Conservation (phyloP, 768 basidiomycete genomes). For the Butyriboletus loyo region DNA sequence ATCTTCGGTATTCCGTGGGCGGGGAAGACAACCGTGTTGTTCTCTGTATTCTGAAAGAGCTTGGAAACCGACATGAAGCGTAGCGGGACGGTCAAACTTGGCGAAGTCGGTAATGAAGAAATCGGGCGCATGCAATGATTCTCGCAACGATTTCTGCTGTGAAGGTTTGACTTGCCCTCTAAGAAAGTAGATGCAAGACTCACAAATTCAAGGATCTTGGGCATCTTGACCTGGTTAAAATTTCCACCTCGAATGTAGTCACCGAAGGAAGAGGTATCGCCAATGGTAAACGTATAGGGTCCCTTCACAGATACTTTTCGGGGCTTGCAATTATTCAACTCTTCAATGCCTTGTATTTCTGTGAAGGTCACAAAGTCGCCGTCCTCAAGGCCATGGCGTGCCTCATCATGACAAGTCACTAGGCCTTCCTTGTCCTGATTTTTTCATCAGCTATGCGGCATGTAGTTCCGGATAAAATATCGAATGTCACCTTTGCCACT, state of each 20-base stretch:
- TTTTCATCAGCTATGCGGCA: not conserved
- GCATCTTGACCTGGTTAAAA: constrained; percentile 99
- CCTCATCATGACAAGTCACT: constrained; percentile 95
- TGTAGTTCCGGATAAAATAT: not conserved
- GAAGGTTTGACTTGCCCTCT: not conserved
- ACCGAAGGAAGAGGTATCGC: constrained; percentile 77
- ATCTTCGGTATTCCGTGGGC: constrained; percentile 79
- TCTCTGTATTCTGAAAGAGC: constrained; percentile 78
- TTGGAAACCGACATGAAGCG: constrained; percentile 92
- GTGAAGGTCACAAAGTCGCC: constrained; percentile 96
- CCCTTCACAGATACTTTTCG: constrained; percentile 92
- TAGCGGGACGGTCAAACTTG: constrained; percentile 90
- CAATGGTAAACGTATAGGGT: constrained; percentile 96
- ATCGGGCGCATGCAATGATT: constrained; percentile 79
- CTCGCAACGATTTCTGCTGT: constrained; percentile 84
- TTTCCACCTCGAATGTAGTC: constrained; percentile 86
- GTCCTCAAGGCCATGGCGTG: constrained; percentile 97
- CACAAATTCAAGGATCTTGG: constrained; percentile 92
- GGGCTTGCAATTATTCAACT: constrained; percentile 87
- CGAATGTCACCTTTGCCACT: constrained; percentile 65
- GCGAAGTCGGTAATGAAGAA: constrained; percentile 94
- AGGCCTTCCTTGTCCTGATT: constrained; percentile 79
- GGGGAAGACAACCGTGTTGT: constrained; percentile 66
- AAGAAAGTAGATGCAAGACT: constrained; percentile 31
- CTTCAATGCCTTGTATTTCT: constrained; percentile 93